Conservation (phyloP, 1,139 yeast species). For the Suhomyces bokatorum region DNA sequence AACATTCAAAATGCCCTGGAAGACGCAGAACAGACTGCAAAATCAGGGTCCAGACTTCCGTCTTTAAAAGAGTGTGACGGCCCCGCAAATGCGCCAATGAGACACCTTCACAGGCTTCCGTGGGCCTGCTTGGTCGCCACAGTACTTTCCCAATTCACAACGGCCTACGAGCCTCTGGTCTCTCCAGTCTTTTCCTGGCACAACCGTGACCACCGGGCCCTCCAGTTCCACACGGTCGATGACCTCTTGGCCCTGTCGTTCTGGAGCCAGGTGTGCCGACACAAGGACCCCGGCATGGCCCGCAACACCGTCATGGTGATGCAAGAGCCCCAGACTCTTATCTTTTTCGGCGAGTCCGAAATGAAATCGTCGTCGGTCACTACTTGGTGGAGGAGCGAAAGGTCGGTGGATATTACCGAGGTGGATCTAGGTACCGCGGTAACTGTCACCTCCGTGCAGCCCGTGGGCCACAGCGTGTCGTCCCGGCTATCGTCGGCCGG, state of each 20-base stretch:
- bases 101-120: neutral
- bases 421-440: constrained; percentile 20
- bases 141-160: neutral
- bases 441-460: constrained; percentile 11
- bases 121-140: neutral
- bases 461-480: constrained; percentile 23
- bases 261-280: constrained; percentile 18
- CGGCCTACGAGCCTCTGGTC: neutral
- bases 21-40: neutral
- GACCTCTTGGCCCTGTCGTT: constrained; percentile 14
- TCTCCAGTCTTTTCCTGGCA: too few species aligned
- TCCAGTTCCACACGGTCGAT: neutral
- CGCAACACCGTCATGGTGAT: constrained; percentile 17
- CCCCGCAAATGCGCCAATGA: neutral
- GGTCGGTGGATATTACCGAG: constrained; percentile 19
- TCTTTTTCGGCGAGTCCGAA: constrained; percentile 18
- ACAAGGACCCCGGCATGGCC: constrained; percentile 16
- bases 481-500: constrained; percentile 21
- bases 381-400: constrained; percentile 1
- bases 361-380: neutral
- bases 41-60: neutral
- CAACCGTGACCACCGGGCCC: neutral
- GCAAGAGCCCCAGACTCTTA: constrained; percentile 15
- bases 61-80: neutral
- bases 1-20: neutral